Percentiles rank a stretch among this genome's conserved stretches.
phyloP scores from a whole-genome alignment of 768 basidiomycete genomes.

The Polyporus arcularius region DNA sequence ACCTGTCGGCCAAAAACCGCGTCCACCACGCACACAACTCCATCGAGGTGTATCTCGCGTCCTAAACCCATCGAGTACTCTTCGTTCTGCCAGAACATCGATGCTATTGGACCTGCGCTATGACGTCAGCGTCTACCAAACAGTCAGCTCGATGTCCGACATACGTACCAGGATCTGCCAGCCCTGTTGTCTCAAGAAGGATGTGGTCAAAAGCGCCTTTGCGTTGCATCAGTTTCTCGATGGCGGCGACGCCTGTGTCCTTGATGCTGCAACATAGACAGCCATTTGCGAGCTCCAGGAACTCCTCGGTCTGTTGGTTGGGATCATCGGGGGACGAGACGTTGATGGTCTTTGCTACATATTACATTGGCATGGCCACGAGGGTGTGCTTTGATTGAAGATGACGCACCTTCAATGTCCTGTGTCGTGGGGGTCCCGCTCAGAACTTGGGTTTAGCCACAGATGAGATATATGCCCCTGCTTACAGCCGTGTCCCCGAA shows the following conservation, averaged over 20 bases:
- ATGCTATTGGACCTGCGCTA: constrained; percentile 73
- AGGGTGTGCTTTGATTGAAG: not conserved
- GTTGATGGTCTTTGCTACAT: constrained; percentile 81
- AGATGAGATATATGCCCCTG: constrained; percentile 10
- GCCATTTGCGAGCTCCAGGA: constrained; percentile 92
- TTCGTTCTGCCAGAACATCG: constrained; percentile 87
- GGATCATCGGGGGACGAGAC: constrained; percentile 69
- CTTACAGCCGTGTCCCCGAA: constrained; percentile 93
- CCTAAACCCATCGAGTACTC: constrained; percentile 72
- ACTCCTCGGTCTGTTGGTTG: constrained; percentile 71
- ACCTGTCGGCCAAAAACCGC: constrained; percentile 76
- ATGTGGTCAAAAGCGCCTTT: constrained; percentile 95
- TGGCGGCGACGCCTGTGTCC: constrained; percentile 89
- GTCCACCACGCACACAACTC: constrained; percentile 92
- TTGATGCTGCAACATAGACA: constrained; percentile 99
- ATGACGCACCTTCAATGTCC: constrained; percentile 85
- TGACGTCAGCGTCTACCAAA: constrained; percentile 3
- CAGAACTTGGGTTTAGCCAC: not conserved
- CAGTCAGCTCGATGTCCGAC: constrained; percentile 4
- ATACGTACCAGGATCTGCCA: constrained; percentile 85
- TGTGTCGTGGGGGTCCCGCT: constrained; percentile 30
- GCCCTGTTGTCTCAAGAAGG: constrained; percentile 91
- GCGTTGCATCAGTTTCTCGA: constrained; percentile 85
- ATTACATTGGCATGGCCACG: not conserved
- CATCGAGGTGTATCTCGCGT: constrained; percentile 75